Base-by-base conservation (phyloP, 768 basidiomycete genomes). In the Cystofilobasidium ferigula region DNA sequence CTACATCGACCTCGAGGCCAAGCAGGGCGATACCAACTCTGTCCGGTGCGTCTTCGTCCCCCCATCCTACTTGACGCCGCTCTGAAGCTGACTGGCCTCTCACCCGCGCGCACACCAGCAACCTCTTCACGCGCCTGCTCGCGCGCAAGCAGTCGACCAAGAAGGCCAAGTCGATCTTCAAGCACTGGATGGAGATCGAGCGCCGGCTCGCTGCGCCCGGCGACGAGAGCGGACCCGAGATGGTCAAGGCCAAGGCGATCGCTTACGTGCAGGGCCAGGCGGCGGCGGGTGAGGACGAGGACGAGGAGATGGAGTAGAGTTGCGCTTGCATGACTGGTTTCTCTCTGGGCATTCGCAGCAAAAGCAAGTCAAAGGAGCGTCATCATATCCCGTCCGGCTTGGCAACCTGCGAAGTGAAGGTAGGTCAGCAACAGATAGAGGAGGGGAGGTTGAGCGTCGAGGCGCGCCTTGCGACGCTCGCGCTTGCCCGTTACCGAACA, bases 121-220 rank as follows among this genome's bases (percentile, higher is more conserved):
- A 85, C 66, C 74, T 98, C n/a, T 92, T 98, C 71, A 84, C 86
- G 65, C 86, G 94, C 20, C 83, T 90, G 13, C 78, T 98, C 13
- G 76, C 83, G 13, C 79, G 85, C 28, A 97, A 95, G 74, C 86
- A 95, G 81, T 94, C 91, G 16, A 88, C 85, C 72, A 88, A 91
- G 74, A 94, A 93, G 78, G 93, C 93, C 26, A 97, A 95, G 89
- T 93, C 73, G 34, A 86, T 97, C 77, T 98, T 99, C 83, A 99
- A 99, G 78, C 97, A 97, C 76, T 95, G 93, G 89, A 80, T 98
- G 36, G 85, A 85, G 67, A 77, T 95, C 43, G 95, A 98, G 76
- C 84, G 83, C 70, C 82, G 84, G 70, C 77, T 92, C 66, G 67
- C 61, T 18, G 26, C 57, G 16, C 61, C 61, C 32, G 95, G 94